Conservation (phyloP, 1,284 basidiomycete species). For the Kalmanozyma brasiliensis region DNA sequence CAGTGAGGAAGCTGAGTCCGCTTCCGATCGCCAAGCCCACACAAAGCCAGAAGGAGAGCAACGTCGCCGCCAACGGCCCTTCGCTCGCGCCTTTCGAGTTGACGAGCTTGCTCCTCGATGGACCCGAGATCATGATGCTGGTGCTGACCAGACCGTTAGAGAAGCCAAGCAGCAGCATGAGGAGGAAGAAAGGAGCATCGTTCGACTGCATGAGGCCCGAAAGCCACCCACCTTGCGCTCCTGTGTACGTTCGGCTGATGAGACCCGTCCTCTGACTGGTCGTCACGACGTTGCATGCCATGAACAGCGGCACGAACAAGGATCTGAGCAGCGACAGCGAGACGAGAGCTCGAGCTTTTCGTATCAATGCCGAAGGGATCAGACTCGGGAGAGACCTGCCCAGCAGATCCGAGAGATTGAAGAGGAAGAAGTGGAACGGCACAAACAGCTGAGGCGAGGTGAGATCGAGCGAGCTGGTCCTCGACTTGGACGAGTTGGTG, state of each 20-base stretch:
- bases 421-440: constrained; percentile 59
- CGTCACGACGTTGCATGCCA: constrained; percentile 53
- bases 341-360: constrained; percentile 28
- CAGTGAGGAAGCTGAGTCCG: constrained; percentile 50
- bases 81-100: constrained; percentile 42
- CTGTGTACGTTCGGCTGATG: constrained; percentile 3
- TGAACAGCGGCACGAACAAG: constrained; percentile 55
- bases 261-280: constrained; percentile 36
- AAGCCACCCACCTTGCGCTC: constrained; percentile 11
- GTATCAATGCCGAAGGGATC: constrained; percentile 18
- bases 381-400: constrained; percentile 55
- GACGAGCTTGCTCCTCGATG: constrained; percentile 33
- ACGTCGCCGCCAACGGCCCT: constrained; percentile 46
- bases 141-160: constrained; percentile 60
- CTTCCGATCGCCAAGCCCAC: constrained; percentile 59
- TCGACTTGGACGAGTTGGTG: constrained; percentile 13
- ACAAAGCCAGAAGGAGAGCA: constrained; percentile 61
- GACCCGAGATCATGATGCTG: constrained; percentile 55
- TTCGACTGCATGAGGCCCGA: constrained; percentile 32
- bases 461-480: constrained; percentile 22
- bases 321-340: constrained; percentile 35
- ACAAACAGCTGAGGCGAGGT: constrained; percentile 59
- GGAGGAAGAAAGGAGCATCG: constrained; percentile 53
- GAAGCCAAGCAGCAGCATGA: constrained; percentile 53
- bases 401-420: constrained; percentile 57